Evolutionary conservation across 345 rosid genomes (phyloP).

Genomic region (Sisymbrium irio): DNA sequence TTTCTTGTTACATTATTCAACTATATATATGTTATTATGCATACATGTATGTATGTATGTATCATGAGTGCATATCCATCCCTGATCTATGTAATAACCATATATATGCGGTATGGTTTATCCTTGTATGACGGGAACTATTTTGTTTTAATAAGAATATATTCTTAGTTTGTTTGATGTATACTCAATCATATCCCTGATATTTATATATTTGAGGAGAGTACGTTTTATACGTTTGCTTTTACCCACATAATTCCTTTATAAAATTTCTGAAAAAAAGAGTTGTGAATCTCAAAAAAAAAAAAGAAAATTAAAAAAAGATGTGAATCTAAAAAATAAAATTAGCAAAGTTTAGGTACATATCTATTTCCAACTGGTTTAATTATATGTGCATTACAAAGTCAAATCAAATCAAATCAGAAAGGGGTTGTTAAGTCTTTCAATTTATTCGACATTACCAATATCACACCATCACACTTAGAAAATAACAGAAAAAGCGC

Average conservation of each 20-base stretch:
- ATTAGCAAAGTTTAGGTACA: not conserved
- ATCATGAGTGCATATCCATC: conserved; percentile 13
- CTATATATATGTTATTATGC: conserved; percentile 8
- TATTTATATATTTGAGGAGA: too few species aligned
- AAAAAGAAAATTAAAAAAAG: not conserved
- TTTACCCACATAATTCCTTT: not conserved
- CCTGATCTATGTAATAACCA: not conserved
- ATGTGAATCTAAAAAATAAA: not conserved
- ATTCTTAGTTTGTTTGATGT: not conserved
- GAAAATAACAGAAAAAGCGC: not conserved
- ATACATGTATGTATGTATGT: not conserved
- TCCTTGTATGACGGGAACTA: not conserved
- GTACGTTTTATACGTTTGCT: not conserved
- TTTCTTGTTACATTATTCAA: conserved; percentile 20
- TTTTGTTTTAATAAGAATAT: not conserved
- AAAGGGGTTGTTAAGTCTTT: not conserved
- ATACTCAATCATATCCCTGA: not conserved
- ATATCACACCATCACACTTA: not conserved
- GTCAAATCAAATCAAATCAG: not conserved
- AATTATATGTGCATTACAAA: not conserved
- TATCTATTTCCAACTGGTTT: not conserved
- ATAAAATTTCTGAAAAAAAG: not conserved
- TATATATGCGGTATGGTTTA: not conserved
- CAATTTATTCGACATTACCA: not conserved
- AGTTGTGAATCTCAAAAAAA: not conserved